Evolutionary conservation across 805 yeast genomes (phyloP).

Genomic region (Starmerella vaccinii): DNA sequence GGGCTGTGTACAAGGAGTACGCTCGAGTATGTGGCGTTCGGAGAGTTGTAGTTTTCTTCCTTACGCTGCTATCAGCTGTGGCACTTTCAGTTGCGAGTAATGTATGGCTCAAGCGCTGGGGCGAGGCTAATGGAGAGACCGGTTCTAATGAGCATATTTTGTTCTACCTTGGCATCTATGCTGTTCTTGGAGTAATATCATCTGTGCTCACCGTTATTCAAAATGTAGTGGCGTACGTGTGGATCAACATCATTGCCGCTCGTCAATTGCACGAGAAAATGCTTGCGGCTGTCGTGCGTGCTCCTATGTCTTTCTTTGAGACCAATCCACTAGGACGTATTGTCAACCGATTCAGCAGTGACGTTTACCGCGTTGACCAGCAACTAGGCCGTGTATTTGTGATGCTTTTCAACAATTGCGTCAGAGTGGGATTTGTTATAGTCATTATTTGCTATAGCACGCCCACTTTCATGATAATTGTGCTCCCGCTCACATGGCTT

Average conservation of each 20-base stretch:
- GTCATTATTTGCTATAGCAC: slow-evolving; percentile 75
- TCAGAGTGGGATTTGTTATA: slow-evolving; percentile 49
- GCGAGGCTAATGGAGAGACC: slow-evolving; percentile 65
- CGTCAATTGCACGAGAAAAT: slow-evolving; percentile 56
- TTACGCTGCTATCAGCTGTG: slow-evolving; percentile 49
- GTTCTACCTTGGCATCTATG: slow-evolving; percentile 64
- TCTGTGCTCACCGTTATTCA: slow-evolving; percentile 54
- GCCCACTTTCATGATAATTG: slow-evolving; percentile 68
- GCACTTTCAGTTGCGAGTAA: slow-evolving; percentile 55
- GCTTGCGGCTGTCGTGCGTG: slow-evolving; percentile 63
- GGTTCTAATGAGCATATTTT: slow-evolving; percentile 67
- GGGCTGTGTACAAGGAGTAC: slow-evolving; percentile 72
- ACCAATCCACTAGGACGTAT: slow-evolving; percentile 92
- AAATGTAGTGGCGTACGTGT: slow-evolving; percentile 38
- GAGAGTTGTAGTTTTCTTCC: slow-evolving; percentile 50
- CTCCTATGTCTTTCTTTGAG: slow-evolving; percentile 92
- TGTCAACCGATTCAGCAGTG: slow-evolving; percentile 80
- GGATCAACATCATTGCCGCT: slow-evolving; percentile 63
- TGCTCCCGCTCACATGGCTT: slow-evolving; percentile 55
- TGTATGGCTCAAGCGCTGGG: slow-evolving; percentile 96
- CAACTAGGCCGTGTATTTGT: slow-evolving; percentile 36
- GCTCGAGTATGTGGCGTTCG: slow-evolving; percentile 75
- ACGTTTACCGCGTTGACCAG: slow-evolving; percentile 80
- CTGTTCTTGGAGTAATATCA: slow-evolving; percentile 59
- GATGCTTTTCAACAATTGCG: slow-evolving; percentile 32